Evolutionary conservation across 192 early-diverging fungal genomes (phyloP).

Genomic region (Pilobolus umbonatus): DNA sequence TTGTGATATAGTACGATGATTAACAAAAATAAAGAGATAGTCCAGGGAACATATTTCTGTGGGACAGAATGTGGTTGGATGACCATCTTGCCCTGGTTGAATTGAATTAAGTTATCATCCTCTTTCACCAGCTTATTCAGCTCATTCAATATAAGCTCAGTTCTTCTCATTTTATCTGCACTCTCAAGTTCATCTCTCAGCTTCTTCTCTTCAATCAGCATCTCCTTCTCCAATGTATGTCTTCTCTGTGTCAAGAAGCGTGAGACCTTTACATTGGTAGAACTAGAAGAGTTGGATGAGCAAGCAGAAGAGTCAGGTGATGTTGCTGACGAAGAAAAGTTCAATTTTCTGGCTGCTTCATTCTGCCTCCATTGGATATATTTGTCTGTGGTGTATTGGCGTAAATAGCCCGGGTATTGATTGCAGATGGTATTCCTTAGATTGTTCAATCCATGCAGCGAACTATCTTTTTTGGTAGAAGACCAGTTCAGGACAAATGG

Average conservation of each 20-base stretch:
- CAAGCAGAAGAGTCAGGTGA: not conserved
- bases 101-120: not conserved
- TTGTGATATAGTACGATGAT: too few relatives aligned
- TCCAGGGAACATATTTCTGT: not conserved
- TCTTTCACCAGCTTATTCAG: slow-evolving; percentile 1
- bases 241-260: slow-evolving; percentile 23
- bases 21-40: not conserved
- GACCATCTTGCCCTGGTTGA: not conserved
- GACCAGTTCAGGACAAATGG: not conserved
- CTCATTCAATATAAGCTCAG: slow-evolving; percentile 11
- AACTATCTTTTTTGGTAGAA: slow-evolving; percentile 20
- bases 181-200: slow-evolving; percentile 9
- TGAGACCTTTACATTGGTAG: slow-evolving; percentile 10
- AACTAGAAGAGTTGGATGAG: slow-evolving; percentile 1
- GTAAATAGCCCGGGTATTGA: not conserved
- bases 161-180: slow-evolving; percentile 1
- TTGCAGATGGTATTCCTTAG: slow-evolving; percentile 2
- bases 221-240: slow-evolving; percentile 24
- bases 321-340: not conserved
- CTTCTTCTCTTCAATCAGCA: slow-evolving; percentile 14
- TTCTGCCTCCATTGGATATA: not conserved
- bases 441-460: not conserved
- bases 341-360: not conserved
- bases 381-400: not conserved
- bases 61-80: not conserved